Base-by-base conservation (phyloP, 345 rosid genomes). In the Fremontodendron californicum region DNA sequence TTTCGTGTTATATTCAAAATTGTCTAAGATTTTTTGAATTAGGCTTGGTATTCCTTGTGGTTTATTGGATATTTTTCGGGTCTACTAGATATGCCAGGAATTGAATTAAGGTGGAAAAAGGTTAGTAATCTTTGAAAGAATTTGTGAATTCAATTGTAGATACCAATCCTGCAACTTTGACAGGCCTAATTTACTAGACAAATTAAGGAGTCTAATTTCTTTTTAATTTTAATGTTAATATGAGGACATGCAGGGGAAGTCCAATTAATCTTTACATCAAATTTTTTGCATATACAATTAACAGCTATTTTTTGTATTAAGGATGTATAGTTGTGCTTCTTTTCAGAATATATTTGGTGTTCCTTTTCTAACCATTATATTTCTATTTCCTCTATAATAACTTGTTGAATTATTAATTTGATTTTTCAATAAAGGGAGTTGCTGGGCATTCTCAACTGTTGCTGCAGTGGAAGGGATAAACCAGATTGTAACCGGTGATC, bases 381-480 rank as follows among this genome's bases (percentile, higher is more conserved):
- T 54, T 12, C 12, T n/a, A 21, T 54, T 55, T 51, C 21, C 16
- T 57, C 31, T 25, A 7, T 16, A 2, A 18, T 19, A 7, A 63
- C 69, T 13, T 33, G 2, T 2, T 39, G 49, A 66, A 21, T 11
- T 31, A 40, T 63, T 42, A 1, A 2, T 64, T 68, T 57, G 58
- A 40, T 60, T 67, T 72, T 73, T 11, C 70, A 68, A 67, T 75
- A 72, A n/a, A 88, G 95, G 95, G 81, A 93, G 97, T 71, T 87
- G 95, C 84, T 93, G 94, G 92, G 94, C 94, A 37, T 91, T 93
- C 84, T 93, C 95, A 13, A 84, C 97, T 16, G 57, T 93, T 62
- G 92, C 82, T 73, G 91, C 97, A 42, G 97, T 93, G 63, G 97
- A 91, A 78, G 94, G 94, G 29, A 80, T 93, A 43, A 93, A 85